phyloP scores from a whole-genome alignment of 805 yeast species.

The Candida gorgasii region DNA sequence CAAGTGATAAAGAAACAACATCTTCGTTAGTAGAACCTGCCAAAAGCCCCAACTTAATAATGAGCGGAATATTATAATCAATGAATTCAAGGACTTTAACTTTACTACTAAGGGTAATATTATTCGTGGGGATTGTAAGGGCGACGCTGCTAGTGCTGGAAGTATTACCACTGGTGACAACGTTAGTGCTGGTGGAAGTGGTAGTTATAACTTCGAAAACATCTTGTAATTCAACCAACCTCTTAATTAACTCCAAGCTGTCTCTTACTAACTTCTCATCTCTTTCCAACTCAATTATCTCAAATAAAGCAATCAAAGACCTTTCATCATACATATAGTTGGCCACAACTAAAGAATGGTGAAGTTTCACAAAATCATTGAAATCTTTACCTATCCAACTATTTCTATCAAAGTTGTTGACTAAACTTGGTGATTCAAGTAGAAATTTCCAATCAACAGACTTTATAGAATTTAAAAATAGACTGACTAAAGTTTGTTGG shows the following conservation, averaged over 20 bases:
- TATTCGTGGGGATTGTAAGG: neutral
- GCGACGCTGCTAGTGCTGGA: neutral
- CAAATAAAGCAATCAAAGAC: conserved; percentile 57
- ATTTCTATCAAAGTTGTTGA: conserved; percentile 6
- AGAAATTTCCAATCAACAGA: conserved; percentile 47
- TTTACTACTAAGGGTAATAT: neutral
- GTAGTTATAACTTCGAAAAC: neutral
- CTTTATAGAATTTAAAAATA: conserved; percentile 43
- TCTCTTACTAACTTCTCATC: conserved; percentile 38
- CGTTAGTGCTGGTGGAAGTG: conserved; percentile 28
- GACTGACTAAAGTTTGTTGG: conserved; percentile 54
- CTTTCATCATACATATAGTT: conserved; percentile 62
- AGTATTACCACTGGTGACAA: neutral
- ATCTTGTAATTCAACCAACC: conserved; percentile 54
- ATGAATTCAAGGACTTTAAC: conserved; percentile 71
- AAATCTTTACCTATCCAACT: conserved; percentile 16
- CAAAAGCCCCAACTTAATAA: conserved; percentile 75
- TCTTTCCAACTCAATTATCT: conserved; percentile 56
- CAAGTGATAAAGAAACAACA: conserved; percentile 55
- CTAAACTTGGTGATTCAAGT: conserved; percentile 27
- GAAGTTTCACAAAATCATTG: conserved; percentile 50
- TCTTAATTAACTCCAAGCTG: conserved; percentile 26
- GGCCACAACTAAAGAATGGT: conserved; percentile 68
- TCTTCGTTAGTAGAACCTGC: conserved; percentile 56
- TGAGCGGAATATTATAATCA: conserved; percentile 64